Base-by-base conservation (phyloP, 1,284 basidiomycete species). In the Naganishia cerealis region DNA sequence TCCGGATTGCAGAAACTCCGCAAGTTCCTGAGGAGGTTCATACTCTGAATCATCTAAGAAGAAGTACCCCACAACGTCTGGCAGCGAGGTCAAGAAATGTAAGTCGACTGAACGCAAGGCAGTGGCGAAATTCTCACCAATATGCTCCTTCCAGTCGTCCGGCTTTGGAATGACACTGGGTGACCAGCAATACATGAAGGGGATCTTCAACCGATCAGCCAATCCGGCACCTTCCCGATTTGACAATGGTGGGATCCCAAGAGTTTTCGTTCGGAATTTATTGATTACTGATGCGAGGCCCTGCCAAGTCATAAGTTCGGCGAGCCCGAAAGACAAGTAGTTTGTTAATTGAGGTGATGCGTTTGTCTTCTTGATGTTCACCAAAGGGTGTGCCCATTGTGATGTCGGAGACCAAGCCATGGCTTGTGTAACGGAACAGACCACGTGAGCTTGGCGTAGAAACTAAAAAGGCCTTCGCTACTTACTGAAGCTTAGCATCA, bases 151-250 rank as follows among this genome's bases (percentile, higher is more conserved):
- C 85, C 87, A 88, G 74, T 88, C 87, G 7, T 82, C 74, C 0
- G 87, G 88, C 71, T 87, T 87, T 0, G 86, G 85, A 0, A 89
- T 86, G 24, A 90, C 74, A 1, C 84, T 82, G 6, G 86, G 84
- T 67, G 85, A 86, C 83, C 88, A 87, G 71, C 87, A 87, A 73
- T 89, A 90, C 18, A 87, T 87, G 83, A 85, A 87, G 7, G 88
- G 88, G 9, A 88, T 79, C 71, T 86, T 86, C 54, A 87, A 78
- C 33, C 84, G 81, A 70, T 88, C 86, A 3, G 86, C 73, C 26
- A 87, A 76, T 36, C 85, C 83, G 3, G 86, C 84, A 0, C 86
- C 87, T 2, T 83, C 81, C 3, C 81, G 77, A 15, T 84, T 66
- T 0, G 80, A 81, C 2, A 88, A 80, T 0, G 84, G 78, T 21